Conservation (phyloP, 495 filamentous ascomycete genomes). For the Aspergillus leporis region DNA sequence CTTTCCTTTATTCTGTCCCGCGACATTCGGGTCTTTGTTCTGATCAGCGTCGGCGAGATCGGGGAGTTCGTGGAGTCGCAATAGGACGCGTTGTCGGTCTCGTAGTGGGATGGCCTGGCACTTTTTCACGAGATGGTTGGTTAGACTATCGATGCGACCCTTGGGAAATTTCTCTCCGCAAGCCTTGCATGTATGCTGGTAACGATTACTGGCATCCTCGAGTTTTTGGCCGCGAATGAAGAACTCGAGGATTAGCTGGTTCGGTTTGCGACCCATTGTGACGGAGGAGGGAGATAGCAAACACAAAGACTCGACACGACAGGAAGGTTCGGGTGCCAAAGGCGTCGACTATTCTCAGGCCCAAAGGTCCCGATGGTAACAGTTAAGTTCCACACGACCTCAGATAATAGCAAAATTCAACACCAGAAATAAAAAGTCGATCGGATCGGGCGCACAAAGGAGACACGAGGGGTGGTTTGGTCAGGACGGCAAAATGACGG, state of each 20-base stretch:
- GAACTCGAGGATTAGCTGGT: constrained; percentile 78
- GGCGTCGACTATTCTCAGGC: background rate
- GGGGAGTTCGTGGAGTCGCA: constrained; percentile 55
- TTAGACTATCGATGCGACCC: constrained; percentile 77
- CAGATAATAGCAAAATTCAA: background rate
- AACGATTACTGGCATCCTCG: constrained; percentile 81
- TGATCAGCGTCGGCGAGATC: constrained; percentile 39
- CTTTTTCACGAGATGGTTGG: constrained; percentile 75
- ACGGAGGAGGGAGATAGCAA: constrained; percentile 18
- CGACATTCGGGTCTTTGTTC: constrained; percentile 36
- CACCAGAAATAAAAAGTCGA: background rate
- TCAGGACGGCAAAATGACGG: constrained; percentile 25
- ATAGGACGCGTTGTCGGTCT: constrained; percentile 64
- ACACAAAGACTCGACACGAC: constrained; percentile 13
- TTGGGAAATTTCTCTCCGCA: constrained; percentile 85
- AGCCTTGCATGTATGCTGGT: constrained; percentile 81
- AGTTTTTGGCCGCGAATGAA: constrained; percentile 81
- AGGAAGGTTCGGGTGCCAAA: background rate
- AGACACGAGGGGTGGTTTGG: constrained; percentile 10
- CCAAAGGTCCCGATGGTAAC: background rate
- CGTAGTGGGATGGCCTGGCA: constrained; percentile 70
- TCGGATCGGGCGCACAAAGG: constrained; percentile 16
- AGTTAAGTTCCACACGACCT: background rate
- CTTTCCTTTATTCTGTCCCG: constrained; percentile 41
- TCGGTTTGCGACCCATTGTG: constrained; percentile 76